Percentiles rank a stretch among this genome's conserved stretches.
Conservation (phyloP, 306 rosid genomes). For the Clitoria ternatea region DNA sequence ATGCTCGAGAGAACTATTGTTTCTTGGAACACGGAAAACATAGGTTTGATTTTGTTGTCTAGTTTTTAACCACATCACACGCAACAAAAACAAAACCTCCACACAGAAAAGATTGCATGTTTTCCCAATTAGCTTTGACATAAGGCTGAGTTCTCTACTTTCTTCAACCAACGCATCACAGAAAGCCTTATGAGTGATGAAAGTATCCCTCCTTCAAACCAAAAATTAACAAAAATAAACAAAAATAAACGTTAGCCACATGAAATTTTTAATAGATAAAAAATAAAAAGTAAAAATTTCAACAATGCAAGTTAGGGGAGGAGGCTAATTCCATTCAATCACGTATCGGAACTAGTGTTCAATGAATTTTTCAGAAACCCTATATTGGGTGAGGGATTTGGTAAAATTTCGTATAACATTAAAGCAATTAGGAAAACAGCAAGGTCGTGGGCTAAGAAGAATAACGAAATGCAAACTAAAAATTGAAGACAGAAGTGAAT, state of each 20-base stretch:
- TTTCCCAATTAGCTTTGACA: too few relatives aligned
- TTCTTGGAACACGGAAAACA: constrained; percentile 96
- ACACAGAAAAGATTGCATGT: too few relatives aligned
- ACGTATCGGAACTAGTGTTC: constrained; percentile 17
- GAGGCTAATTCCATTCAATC: constrained; percentile 34
- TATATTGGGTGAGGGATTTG: constrained; percentile 32
- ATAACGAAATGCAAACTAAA: constrained; percentile 21
- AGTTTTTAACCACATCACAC: too few relatives aligned
- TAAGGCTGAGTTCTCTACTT: too few relatives aligned
- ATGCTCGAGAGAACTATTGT: constrained; percentile 62
- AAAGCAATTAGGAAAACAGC: constrained; percentile 3
- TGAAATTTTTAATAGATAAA: neutral
- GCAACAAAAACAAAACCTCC: too few relatives aligned
- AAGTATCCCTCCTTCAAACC: too few relatives aligned
- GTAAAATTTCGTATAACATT: constrained; percentile 31
- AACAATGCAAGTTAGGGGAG: constrained; percentile 23
- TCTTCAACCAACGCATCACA: too few relatives aligned
- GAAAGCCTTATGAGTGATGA: too few relatives aligned
- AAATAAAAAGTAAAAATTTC: neutral
- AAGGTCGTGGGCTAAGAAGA: constrained; percentile 18
- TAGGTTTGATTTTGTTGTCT: too few relatives aligned
- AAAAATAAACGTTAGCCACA: too few relatives aligned
- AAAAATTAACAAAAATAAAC: too few relatives aligned
- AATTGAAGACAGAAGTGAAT: constrained; percentile 29
- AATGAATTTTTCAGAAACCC: constrained; percentile 51